Conservation (phyloP, 805 yeast species). For the Ogataea angusta region DNA sequence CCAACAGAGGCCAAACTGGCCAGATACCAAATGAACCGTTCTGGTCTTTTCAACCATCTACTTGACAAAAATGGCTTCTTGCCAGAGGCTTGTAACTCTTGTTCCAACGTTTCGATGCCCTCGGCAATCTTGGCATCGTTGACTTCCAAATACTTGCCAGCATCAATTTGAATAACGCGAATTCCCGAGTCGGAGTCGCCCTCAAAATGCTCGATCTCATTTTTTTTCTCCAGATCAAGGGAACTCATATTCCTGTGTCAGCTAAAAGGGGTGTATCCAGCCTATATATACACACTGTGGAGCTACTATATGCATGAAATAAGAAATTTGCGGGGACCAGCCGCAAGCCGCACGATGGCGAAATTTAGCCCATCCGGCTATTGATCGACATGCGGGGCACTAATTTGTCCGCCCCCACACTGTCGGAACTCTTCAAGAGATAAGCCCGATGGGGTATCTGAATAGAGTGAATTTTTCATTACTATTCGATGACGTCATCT, state of each 20-base stretch:
- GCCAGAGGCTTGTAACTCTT: conserved; percentile 6
- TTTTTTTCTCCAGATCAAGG: not conserved
- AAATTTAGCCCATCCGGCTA: no score
- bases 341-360: no score
- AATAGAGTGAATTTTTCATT: no score
- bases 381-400: no score
- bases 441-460: no score
- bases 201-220: conserved; percentile 10
- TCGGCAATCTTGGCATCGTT: conserved; percentile 6
- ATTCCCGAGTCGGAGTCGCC: not conserved
- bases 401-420: no score
- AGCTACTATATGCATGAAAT: not conserved
- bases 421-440: no score
- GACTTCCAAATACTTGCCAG: conserved; percentile 13
- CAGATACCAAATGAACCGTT: conserved; percentile 12
- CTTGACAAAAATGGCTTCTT: conserved; percentile 10
- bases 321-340: not conserved
- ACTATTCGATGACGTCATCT: no score
- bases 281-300: not conserved
- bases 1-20: conserved; percentile 16
- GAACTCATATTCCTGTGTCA: not conserved
- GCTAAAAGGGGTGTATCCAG: not conserved
- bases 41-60: conserved; percentile 13
- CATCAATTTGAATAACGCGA: conserved; percentile 11
- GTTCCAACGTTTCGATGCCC: conserved; percentile 7